Evolutionary conservation across 2,329 filamentous ascomycete genomes (phyloP), one percentile per base, ranked within the genome.

Genomic region (Trichoderma guizhouense): DNA sequence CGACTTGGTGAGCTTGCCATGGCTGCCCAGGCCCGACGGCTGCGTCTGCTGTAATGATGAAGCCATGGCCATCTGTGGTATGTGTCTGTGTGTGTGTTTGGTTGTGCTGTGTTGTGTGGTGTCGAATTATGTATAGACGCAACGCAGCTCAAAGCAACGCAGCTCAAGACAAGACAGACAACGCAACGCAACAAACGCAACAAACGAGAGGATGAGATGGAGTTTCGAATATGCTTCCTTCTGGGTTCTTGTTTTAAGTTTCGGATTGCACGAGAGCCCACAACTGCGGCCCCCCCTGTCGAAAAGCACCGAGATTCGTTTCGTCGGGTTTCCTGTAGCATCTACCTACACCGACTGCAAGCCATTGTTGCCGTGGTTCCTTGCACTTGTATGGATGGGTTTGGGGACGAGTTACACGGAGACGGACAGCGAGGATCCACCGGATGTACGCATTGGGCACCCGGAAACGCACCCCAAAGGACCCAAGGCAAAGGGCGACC

Each of bases 1-100:
- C 65, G 83, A 77, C 78, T 88, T 89, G 76, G 82, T 79, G 74
- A 80, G 76, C 72, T 79, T 80, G 64, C 75, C 74, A 69, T 76
- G 36, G 36, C 71, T n/a, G 28, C 68, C 39, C 11, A 57, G 73
- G 71, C 72, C 65, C 18, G 73, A 58, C 66, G 75, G 73, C 64
- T 74, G 75, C 39, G 74, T 68, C 73, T 78, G 85, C 1, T 39
- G 36, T 18, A 18, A 18, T 74, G 77, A 77, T 69, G 79, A 78
- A 60, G 75, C 74, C 61, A 75, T 77, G 61, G 61, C 67, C 47
- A 60, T 60, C 36, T 28, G 39, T n/a, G n/a, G n/a, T n/a, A n/a
- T n/a, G n/a, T n/a, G 36, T 30, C 28, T 24, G 24, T 36, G 30
- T 53, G 32, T 58, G 26, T 32, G 55, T n/a, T 2, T 57, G n/a